Evolutionary conservation across 148 eudicot genomes (phyloP).

Genomic region (Amaranthus hypochondriacus): DNA sequence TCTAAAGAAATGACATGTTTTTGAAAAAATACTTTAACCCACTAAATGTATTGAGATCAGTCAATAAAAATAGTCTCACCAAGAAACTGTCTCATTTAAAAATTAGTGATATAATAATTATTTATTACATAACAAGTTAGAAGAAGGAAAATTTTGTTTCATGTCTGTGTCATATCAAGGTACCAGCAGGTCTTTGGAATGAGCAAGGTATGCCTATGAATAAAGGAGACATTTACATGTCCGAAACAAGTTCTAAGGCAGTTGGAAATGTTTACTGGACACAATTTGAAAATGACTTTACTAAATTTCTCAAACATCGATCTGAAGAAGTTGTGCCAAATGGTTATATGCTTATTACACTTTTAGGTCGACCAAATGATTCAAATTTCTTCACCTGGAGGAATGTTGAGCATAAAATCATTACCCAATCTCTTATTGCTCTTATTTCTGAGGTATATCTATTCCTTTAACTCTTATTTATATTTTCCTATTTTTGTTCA

Average conservation of each 20-base stretch:
- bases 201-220: slow-evolving; percentile 29
- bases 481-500: no score
- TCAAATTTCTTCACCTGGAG: background rate
- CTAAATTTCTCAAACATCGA: no score
- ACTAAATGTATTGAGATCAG: no score
- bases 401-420: slow-evolving; percentile 18
- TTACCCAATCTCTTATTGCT: slow-evolving; percentile 17
- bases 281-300: no score
- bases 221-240: slow-evolving; percentile 35
- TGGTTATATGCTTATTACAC: slow-evolving; percentile 26
- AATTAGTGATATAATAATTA: background rate
- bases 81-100: no score
- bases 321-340: background rate
- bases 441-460: slow-evolving; percentile 22
- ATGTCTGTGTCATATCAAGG: slow-evolving; percentile 9
- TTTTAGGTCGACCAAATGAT: slow-evolving; percentile 28
- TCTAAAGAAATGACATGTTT: no score
- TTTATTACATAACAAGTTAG: background rate
- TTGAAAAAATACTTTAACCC: no score
- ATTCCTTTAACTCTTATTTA: no score
- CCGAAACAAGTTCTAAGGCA: slow-evolving; percentile 21
- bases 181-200: slow-evolving; percentile 22
- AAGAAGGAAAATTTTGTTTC: no score
- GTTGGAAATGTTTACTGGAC: slow-evolving; percentile 21
- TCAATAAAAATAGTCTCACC: no score